Evolutionary conservation across 176 grass and related monocot species (phyloP), one percentile per base, ranked within the genome.

Genomic region (Saccharum officinarum): DNA sequence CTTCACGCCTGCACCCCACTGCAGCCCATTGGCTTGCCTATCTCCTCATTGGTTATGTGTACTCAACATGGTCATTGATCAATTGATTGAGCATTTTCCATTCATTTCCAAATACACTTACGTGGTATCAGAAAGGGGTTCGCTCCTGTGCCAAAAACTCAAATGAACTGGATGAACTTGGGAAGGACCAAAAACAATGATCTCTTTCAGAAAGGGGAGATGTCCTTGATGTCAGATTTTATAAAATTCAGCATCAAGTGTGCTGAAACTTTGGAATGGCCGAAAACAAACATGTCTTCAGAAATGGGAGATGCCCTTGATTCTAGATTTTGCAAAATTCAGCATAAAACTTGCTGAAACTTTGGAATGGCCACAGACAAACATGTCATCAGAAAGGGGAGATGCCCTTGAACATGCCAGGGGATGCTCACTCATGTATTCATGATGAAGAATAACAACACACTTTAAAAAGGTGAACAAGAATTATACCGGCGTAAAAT

Each of bases 81-180:
- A 28, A 28, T 28, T 28, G 28, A 28, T 28, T 28, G 28, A 28
- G 28, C 28, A 28, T 28, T 28, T 28, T 28, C 28, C 28, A 28
- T 1, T 28, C 28, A 28, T 28, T 28, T 28, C 28, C 28, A 28
- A 28, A 28, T 28, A 28, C 28, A 1, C 28, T 28, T 28, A 28
- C 28, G 1, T 28, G 28, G 28, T 28, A 28, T 28, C 28, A 28
- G 28, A 28, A 28, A 28, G 28, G 28, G 28, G 28, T 28, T 28
- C 28, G 28, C 28, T 28, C 83, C 57, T 66, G 79, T 67, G 79
- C 61, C 80, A 83, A 46, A 83, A 65, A 39, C 23, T 7, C 18
- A 41, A 89, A 38, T 36, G 63, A n/a, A 59, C 20, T n/a, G 20
- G 20, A 59, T n/a, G 55, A 20, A 26, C 22, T 6, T 33, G 3